Evolutionary conservation across 345 rosid genomes (phyloP).

Genomic region (Syzygium jambos): DNA sequence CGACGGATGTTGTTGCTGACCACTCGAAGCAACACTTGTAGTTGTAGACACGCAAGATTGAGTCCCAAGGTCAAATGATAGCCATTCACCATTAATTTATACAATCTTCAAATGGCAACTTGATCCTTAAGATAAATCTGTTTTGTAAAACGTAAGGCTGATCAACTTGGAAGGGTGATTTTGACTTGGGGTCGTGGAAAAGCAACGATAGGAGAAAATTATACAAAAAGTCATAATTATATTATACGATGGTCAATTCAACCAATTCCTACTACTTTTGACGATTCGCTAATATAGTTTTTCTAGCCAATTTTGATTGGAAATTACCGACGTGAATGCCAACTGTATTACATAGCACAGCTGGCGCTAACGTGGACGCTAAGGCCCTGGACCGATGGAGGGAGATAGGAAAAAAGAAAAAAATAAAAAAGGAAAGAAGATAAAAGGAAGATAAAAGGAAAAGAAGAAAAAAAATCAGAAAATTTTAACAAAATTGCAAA

Average conservation of each 20-base stretch:
- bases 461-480: no score
- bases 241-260: fast-evolving
- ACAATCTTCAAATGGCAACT: neutral
- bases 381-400: neutral
- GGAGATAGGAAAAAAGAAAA: no score
- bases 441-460: no score
- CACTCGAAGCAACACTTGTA: neutral
- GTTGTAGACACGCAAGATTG: neutral
- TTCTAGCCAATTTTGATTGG: no score
- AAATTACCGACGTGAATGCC: no score
- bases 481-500: no score
- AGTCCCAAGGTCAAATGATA: neutral
- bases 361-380: no score
- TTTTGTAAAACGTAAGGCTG: neutral
- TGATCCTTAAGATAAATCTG: neutral
- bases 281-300: neutral
- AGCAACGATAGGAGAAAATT: neutral
- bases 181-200: neutral
- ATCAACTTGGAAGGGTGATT: neutral
- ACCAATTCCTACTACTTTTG: no score
- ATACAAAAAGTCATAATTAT: neutral
- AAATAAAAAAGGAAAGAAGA: no score
- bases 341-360: no score
- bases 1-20: neutral
- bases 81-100: neutral